Percentiles rank a stretch among this genome's conserved stretches.
These are phyloP conservation scores for Mikania micrantha DNA, from an alignment of 129 eudicot genomes.

Conservation along the genomic window DNA sequence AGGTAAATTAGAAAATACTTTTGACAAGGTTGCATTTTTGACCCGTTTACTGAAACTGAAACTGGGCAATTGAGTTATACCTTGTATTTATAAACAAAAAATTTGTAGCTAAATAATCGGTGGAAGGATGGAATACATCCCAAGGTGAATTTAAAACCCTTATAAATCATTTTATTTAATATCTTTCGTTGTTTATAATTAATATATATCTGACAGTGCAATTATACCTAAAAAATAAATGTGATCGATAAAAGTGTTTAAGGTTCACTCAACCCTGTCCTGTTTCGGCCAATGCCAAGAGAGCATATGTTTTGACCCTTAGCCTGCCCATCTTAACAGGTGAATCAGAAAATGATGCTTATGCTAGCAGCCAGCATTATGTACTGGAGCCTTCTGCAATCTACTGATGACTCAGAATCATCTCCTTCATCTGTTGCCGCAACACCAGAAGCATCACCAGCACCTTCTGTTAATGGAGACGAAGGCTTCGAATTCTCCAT, in stretches of 20 bases:
- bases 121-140: not conserved
- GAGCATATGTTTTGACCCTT: not conserved
- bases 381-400: slow-evolving; percentile 96
- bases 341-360: slow-evolving; percentile 92
- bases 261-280: not conserved
- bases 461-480: slow-evolving; percentile 40
- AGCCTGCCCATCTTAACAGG: slow-evolving; percentile 34
- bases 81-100: no score
- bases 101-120: not conserved
- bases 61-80: no score
- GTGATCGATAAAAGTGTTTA: not conserved
- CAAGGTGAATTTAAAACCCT: not conserved
- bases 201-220: not conserved
- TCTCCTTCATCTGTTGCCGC: slow-evolving; percentile 35
- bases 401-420: slow-evolving; percentile 44
- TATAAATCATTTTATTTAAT: not conserved
- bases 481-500: slow-evolving; percentile 43
- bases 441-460: slow-evolving; percentile 48
- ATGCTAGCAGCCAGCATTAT: slow-evolving; percentile 81
- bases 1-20: slow-evolving; percentile 41
- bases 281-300: not conserved
- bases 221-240: not conserved
- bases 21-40: not conserved
- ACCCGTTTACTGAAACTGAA: not conserved
- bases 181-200: not conserved